Conservation (phyloP, 2,329 filamentous ascomycete genomes). For the Penicillium crustosum region DNA sequence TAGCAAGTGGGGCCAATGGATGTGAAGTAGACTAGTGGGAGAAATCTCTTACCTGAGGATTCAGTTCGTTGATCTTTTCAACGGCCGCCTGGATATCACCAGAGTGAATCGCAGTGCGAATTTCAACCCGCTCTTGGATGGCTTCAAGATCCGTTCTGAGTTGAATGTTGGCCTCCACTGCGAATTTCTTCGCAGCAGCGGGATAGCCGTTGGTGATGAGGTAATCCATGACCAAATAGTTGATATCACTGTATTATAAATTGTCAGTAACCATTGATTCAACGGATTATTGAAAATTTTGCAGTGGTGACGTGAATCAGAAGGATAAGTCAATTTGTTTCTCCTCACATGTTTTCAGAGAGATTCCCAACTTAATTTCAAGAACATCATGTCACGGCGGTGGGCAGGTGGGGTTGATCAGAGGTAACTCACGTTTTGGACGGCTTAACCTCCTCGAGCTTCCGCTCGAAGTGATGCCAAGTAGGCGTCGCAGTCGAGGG, state of each 20-base stretch:
- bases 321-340: constrained; percentile 73
- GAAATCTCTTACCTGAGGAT: constrained; percentile 76
- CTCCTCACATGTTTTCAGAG: constrained; percentile 97
- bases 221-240: constrained; percentile 93
- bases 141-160: constrained; percentile 69
- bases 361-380: constrained; percentile 99
- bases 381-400: constrained; percentile 68
- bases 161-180: constrained; percentile 83
- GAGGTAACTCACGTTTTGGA: constrained; percentile 77
- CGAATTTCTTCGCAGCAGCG: constrained; percentile 88
- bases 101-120: constrained; percentile 78
- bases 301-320: constrained; percentile 51
- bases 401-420: constrained; percentile 8
- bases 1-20: constrained; percentile 50
- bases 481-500: constrained; percentile 70
- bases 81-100: constrained; percentile 87
- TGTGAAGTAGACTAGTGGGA: constrained; percentile 10
- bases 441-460: constrained; percentile 79
- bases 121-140: constrained; percentile 76
- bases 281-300: constrained; percentile 2
- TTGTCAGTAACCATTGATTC: constrained; percentile 30
- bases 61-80: constrained; percentile 80
- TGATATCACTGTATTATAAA: constrained; percentile 72
- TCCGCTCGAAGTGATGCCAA: constrained; percentile 74
- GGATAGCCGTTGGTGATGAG: constrained; percentile 94